Evolutionary conservation across 331 rosid species (phyloP), one percentile per base, ranked within the genome.

Genomic region (Erythrophleum ivorense): DNA sequence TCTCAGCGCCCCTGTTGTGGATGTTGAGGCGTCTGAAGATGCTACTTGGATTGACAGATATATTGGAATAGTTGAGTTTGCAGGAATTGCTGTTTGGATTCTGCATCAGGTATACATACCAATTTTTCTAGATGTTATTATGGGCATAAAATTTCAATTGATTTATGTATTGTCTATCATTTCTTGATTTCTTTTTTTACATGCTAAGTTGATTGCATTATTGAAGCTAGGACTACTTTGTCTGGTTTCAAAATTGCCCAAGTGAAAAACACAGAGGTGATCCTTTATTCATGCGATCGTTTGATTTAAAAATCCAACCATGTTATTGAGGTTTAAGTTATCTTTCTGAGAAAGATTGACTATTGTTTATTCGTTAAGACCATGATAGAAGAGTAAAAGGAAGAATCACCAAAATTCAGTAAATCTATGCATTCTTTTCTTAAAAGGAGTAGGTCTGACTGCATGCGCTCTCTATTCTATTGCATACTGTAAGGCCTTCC

Each of bases 41-140:
- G 97, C 98, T 40, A 92, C 86, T 82, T 96, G 99, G 99, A 94
- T 96, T 21, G 99, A 94, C 69, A 94, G 99, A 94, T 94, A 96
- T 87, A 87, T 96, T 34, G 99, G 99, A 60, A 85, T 96, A 2
- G 89, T 96, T 13, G 99, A 96, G 85, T 96, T 96, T 84, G 98
- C 99, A 14, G 99, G 99, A 69, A 96, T 96, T 85, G 99, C 73
- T 76, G 97, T 96, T 9, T 96, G 99, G 99, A 91, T 92, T 90
- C 90, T 96, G 75, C 91, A 92, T 87, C 98, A 96, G 99, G 99
- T 96, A 83, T 46, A 80, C 12, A 49, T 71, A 11, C 62, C 62
- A 64, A 82, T 66, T 67, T 67, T 12, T 67, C 46, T 40, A 3
- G 13, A 66, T 66, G 49, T 29, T 11, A 31, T 62, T 4, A 13